Conservation (phyloP, 2,329 filamentous ascomycete species). For the Scorias spongiosa region DNA sequence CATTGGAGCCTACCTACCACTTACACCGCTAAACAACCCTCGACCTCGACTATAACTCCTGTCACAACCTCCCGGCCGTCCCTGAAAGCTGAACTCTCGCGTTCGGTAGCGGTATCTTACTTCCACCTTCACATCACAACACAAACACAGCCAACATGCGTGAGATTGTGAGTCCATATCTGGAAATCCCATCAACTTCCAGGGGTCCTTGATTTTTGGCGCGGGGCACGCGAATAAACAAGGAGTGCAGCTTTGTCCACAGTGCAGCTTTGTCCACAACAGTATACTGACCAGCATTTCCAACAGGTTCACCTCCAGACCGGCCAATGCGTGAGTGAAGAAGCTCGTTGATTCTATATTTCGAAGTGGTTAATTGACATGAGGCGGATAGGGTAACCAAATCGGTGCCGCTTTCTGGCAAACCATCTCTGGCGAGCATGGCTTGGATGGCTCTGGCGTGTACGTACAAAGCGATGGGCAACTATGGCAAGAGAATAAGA, state of each 20-base stretch:
- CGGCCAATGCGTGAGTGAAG: slow-evolving; percentile 83
- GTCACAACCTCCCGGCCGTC: too few species aligned
- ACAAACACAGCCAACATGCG: slow-evolving; percentile 38
- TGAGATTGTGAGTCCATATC: slow-evolving; percentile 46
- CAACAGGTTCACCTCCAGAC: slow-evolving; percentile 96
- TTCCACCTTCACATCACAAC: slow-evolving; percentile 5
- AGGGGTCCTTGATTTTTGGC: slow-evolving; percentile 18
- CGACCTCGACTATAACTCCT: neutral
- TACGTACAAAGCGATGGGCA: slow-evolving; percentile 35
- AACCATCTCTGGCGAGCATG: slow-evolving; percentile 56
- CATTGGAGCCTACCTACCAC: neutral
- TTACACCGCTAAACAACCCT: neutral
- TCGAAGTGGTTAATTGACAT: slow-evolving; percentile 14
- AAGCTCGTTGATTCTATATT: slow-evolving; percentile 1
- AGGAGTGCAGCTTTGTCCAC: slow-evolving; percentile 24
- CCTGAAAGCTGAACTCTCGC: neutral
- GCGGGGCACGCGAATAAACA: slow-evolving; percentile 29
- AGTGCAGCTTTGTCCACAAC: slow-evolving; percentile 9
- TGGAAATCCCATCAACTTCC: slow-evolving; percentile 9
- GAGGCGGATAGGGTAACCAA: slow-evolving; percentile 74
- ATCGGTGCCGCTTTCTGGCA: slow-evolving; percentile 98
- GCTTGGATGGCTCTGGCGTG: slow-evolving; percentile 94
- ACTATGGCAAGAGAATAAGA: neutral
- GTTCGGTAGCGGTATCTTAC: neutral
- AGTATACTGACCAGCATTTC: slow-evolving; percentile 39